Percentiles rank a stretch among this genome's conserved stretches.
These are phyloP conservation scores for Xerocomus brunneocitrinus DNA, from an alignment of 768 basidiomycete species.

Conservation along the genomic window DNA sequence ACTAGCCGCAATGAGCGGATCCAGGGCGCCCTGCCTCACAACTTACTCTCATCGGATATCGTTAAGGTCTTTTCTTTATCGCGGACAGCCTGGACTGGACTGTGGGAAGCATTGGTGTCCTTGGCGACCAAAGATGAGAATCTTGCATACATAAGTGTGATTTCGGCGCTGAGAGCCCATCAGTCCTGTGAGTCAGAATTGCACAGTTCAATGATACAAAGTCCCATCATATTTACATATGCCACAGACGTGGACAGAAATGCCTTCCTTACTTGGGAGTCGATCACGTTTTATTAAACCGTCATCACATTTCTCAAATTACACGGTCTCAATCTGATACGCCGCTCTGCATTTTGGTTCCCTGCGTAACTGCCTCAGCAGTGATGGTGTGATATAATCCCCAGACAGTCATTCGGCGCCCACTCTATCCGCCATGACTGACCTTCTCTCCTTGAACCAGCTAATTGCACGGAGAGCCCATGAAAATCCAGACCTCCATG, in stretches of 20 bases:
- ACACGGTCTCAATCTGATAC: background rate
- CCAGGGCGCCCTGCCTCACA: background rate
- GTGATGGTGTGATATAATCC: background rate
- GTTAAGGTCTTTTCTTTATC: background rate
- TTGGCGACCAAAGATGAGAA: background rate
- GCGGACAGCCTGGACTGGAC: background rate
- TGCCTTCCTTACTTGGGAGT: background rate
- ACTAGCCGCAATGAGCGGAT: background rate
- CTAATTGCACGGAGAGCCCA: slow-evolving; percentile 19
- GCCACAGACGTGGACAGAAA: background rate
- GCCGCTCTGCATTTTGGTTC: background rate
- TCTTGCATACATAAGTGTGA: background rate
- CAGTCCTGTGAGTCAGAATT: background rate
- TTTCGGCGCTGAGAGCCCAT: background rate
- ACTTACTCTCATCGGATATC: too few species aligned
- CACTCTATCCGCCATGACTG: slow-evolving; percentile 12
- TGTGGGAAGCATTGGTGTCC: background rate
- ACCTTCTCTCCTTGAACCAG: slow-evolving; percentile 25
- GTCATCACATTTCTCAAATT: background rate
- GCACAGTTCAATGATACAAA: background rate
- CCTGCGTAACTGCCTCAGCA: background rate
- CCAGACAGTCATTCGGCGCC: background rate
- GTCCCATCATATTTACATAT: background rate
- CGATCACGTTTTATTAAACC: background rate
- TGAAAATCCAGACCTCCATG: slow-evolving; percentile 20